Conservation (phyloP, 306 rosid genomes). For the apple (Malus domestica) region DNA sequence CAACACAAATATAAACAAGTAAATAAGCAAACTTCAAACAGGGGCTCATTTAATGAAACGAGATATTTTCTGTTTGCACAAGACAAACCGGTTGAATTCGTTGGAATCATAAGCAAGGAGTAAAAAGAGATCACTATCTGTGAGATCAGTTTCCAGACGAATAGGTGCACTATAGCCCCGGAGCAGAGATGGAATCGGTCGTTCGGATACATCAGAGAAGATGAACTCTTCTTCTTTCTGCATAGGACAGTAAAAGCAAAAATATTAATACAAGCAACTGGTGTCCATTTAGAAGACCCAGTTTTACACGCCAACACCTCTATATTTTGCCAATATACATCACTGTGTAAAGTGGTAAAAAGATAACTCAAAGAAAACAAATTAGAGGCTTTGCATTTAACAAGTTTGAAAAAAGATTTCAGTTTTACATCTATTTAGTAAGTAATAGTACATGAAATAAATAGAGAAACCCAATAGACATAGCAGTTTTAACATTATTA, state of each 20-base stretch:
- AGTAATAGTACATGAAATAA: no score
- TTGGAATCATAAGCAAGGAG: slow-evolving; percentile 92
- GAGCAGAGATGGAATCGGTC: slow-evolving; percentile 84
- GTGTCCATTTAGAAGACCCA: background rate
- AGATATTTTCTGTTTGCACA: slow-evolving; percentile 11
- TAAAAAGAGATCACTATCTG: slow-evolving; percentile 68
- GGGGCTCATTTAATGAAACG: slow-evolving; percentile 3
- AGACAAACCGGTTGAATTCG: slow-evolving; percentile 84
- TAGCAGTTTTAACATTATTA: no score
- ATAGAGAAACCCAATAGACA: no score
- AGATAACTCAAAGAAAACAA: background rate
- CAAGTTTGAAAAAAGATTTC: background rate
- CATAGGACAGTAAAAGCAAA: slow-evolving; percentile 9
- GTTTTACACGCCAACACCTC: background rate
- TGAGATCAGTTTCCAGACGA: slow-evolving; percentile 84
- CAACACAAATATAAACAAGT: slow-evolving; percentile 21
- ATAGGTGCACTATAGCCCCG: slow-evolving; percentile 94
- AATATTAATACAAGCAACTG: background rate
- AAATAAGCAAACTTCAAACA: slow-evolving; percentile 7
- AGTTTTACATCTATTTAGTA: background rate
- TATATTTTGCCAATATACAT: background rate
- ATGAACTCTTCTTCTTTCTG: slow-evolving; percentile 94
- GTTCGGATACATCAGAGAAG: slow-evolving; percentile 64
- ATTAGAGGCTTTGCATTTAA: background rate
- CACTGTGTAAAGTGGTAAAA: background rate